Percentiles rank a stretch among this genome's conserved stretches.
Conservation (phyloP, 2,329 filamentous ascomycete genomes). For the Cladosporium phlei region DNA sequence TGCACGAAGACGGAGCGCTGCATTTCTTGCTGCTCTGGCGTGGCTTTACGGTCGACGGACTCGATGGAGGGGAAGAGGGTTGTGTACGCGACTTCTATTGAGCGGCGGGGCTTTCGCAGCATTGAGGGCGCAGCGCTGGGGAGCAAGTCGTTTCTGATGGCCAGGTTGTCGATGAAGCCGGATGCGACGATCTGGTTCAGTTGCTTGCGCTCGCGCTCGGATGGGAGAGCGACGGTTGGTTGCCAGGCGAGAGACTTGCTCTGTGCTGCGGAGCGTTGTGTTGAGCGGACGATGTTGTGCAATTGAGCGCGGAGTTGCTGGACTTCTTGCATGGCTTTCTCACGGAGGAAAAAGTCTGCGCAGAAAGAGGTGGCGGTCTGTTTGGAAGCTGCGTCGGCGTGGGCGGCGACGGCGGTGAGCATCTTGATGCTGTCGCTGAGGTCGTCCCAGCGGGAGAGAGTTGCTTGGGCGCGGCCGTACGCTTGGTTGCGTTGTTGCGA, state of each 20-base stretch:
- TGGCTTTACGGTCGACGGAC: slow-evolving; percentile 20
- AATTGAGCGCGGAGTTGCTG: slow-evolving; percentile 79
- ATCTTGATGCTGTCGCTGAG: slow-evolving; percentile 85
- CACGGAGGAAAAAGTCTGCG: slow-evolving; percentile 74
- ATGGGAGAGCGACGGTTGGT: slow-evolving; percentile 51
- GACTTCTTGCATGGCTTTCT: slow-evolving; percentile 82
- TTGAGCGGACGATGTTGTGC: slow-evolving; percentile 64
- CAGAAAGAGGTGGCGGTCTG: slow-evolving; percentile 56
- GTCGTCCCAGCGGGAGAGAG: slow-evolving; percentile 76
- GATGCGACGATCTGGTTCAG: slow-evolving; percentile 88
- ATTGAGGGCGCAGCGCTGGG: slow-evolving; percentile 54
- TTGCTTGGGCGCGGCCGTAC: slow-evolving; percentile 68
- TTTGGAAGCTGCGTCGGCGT: slow-evolving; percentile 62
- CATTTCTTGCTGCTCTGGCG: slow-evolving; percentile 39
- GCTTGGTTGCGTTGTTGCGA: slow-evolving; percentile 61
- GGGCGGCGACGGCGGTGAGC: slow-evolving; percentile 82
- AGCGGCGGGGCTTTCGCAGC: slow-evolving; percentile 67
- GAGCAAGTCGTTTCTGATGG: slow-evolving; percentile 83
- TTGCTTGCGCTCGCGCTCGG: slow-evolving; percentile 63
- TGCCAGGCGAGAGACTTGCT: slow-evolving; percentile 27
- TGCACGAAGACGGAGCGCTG: slow-evolving; percentile 80
- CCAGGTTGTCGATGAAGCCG: slow-evolving; percentile 91
- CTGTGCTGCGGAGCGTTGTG: slow-evolving; percentile 12
- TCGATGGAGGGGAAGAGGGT: slow-evolving; percentile 67
- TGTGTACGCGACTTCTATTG: slow-evolving; percentile 87